These are phyloP conservation scores for Globisporangium okanoganense DNA, from an alignment of 352 stramenopile genomes.

Conservation along the genomic window DNA sequence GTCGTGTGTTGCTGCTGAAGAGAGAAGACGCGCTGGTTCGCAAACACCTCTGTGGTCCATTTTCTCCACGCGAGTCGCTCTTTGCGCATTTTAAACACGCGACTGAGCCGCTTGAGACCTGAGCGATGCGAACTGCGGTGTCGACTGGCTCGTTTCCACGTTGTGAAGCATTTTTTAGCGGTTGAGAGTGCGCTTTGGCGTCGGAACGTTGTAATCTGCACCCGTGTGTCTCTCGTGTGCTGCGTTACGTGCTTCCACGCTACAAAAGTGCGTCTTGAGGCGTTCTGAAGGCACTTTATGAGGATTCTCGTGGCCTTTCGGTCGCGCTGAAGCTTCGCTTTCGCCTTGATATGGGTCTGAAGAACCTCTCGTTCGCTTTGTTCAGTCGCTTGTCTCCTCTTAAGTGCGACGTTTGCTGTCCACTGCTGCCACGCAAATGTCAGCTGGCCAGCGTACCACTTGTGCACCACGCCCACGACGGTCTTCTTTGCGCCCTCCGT, in stretches of 20 bases:
- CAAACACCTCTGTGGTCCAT: constrained; percentile 4
- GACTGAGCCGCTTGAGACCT: neutral
- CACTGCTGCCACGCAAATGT: constrained; percentile 39
- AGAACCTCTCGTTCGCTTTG: constrained; percentile 1
- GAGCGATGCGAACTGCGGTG: neutral
- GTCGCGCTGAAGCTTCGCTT: constrained; percentile 7
- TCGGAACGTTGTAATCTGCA: neutral
- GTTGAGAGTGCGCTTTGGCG: neutral
- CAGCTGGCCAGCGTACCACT: constrained; percentile 32
- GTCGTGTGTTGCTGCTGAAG: neutral
- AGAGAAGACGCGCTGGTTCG: neutral
- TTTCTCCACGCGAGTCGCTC: neutral
- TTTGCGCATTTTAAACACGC: neutral
- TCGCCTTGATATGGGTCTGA: neutral
- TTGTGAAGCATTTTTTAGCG: neutral
- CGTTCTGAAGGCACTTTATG: neutral
- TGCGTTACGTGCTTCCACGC: constrained; percentile 1
- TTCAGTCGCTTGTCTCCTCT: constrained; percentile 11
- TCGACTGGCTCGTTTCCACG: constrained; percentile 3
- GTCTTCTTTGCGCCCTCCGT: constrained; percentile 22
- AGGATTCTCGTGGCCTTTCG: neutral
- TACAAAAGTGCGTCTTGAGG: neutral
- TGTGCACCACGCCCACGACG: constrained; percentile 21
- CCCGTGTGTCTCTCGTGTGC: neutral
- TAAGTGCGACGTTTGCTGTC: constrained; percentile 9